A percentile compares a stretch with the other conserved stretches of the same genome.
Conservation (phyloP, 2,329 filamentous ascomycete genomes). For the Colletotrichum australisinense region DNA sequence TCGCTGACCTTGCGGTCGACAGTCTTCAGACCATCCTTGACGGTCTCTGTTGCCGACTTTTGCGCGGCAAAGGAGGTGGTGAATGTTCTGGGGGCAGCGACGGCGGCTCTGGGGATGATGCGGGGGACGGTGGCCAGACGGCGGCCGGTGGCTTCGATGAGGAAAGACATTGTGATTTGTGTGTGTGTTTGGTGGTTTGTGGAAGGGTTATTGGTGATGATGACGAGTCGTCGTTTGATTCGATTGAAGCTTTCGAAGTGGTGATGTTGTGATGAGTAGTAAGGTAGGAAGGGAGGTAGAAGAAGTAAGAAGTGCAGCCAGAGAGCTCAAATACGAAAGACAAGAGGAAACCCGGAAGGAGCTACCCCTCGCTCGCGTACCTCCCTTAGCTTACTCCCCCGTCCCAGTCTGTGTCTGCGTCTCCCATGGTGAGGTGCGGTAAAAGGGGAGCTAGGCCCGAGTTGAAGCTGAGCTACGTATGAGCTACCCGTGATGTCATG, state of each 20-base stretch:
- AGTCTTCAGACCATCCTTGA: conserved; percentile 70
- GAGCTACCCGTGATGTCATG: conserved; percentile 34
- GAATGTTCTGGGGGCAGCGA: conserved; percentile 60
- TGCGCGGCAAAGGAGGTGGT: conserved; percentile 56
- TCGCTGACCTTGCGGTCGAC: conserved; percentile 71
- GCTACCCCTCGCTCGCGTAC: not conserved
- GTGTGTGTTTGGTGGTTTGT: conserved; percentile 5
- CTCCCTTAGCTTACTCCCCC: not conserved
- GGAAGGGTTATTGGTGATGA: not conserved
- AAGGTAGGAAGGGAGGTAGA: not conserved
- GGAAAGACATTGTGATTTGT: conserved; percentile 60
- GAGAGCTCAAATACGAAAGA: conserved; percentile 11
- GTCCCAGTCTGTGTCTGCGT: not conserved
- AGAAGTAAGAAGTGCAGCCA: not conserved
- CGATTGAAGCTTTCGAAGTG: not conserved
- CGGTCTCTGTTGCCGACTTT: conserved; percentile 63
- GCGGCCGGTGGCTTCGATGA: conserved; percentile 59
- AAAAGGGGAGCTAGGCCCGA: not conserved
- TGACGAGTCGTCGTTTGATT: not conserved
- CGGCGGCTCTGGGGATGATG: conserved; percentile 50
- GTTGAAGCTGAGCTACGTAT: conserved; percentile 7
- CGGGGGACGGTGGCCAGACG: conserved; percentile 49
- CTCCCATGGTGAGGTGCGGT: not conserved
- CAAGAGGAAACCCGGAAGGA: not conserved
- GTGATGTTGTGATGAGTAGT: not conserved